Conservation (phyloP, 805 yeast species). For the Saccharomycopsis vini region DNA sequence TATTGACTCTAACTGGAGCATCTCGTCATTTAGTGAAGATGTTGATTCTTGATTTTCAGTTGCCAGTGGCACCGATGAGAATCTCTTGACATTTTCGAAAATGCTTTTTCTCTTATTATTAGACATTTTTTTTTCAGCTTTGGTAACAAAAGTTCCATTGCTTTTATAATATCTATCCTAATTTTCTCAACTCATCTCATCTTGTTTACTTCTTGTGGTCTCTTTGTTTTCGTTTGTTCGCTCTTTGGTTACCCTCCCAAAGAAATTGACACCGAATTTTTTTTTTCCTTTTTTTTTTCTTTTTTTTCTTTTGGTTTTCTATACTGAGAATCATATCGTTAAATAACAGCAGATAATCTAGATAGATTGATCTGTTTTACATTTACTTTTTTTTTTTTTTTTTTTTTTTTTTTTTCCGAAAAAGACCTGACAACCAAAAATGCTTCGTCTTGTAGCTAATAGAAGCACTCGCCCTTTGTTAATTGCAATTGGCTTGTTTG, state of each 20-base stretch:
- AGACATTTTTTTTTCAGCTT: conserved; percentile 1
- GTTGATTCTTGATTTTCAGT: neutral
- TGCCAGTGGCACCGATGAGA: conserved; percentile 1
- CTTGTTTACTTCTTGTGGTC: no score
- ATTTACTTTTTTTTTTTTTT: neutral
- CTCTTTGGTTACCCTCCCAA: no score
- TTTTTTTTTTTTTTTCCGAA: neutral
- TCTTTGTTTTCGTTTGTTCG: no score
- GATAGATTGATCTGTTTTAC: neutral
- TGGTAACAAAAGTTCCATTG: no score
- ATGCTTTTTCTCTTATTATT: conserved; percentile 18
- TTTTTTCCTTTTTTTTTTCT: no score
- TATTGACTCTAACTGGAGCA: conserved; percentile 15
- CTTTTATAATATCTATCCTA: no score
- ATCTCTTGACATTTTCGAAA: conserved; percentile 17
- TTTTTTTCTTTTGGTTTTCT: no score
- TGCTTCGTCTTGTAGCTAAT: conserved; percentile 13
- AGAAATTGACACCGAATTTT: no score
- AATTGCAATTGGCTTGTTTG: conserved; percentile 10
- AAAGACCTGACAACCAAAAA: neutral
- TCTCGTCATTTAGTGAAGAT: conserved; percentile 14
- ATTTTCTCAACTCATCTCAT: no score
- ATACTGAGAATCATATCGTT: neutral
- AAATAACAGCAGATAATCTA: neutral
- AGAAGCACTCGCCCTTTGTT: conserved; percentile 14